Base-by-base conservation (phyloP, 2,329 filamentous ascomycete genomes). In the Verticillium zaregamsianum region DNA sequence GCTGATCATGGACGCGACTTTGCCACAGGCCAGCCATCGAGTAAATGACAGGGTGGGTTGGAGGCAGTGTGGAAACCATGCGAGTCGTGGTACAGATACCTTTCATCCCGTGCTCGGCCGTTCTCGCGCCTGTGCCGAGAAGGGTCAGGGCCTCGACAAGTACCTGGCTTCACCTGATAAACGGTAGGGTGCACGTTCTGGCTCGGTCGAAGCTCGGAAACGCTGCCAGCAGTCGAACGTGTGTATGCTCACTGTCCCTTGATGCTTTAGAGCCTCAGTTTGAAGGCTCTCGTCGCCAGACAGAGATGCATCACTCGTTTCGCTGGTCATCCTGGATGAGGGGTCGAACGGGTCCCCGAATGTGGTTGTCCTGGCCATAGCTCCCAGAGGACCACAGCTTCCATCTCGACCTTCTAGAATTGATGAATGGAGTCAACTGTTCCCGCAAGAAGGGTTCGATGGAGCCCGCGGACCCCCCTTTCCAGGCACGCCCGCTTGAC, bases 401-500 rank as follows among this genome's bases (percentile, higher is more conserved):
- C 54, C 25, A 64, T 64, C 55, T 32, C 59, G 60, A 39, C 57
- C 63, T 66, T 66, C 64, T 66, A 63, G 64, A 66, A 66, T 55
- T 32, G 55, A 64, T 17, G 40, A 66, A 65, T 66, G 64, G 64
- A 59, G 58, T 35, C 58, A 57, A 62, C 60, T 63, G 61, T 65
- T 63, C 63, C 64, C 59, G 59, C 56, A 59, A 63, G 61, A 63
- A 66, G 64, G 64, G 63, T 63, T 62, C 59, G 61, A 66, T 59
- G 64, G 64, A 63, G 64, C 61, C 54, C 63, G 62, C 63, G 64
- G 58, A 60, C 55, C 59, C 59, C 33, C 58, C 56, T 57, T 55
- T 32, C 58, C 59, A 65, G 63, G 54, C 35, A 60, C 59, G 52
- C 59, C 52, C 61, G 61, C 61, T 11, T 5, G 20, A 49, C 45